Evolutionary conservation across 768 basidiomycete genomes (phyloP), one percentile per base, ranked within the genome.

Genomic region (Tulasnella sp.): DNA sequence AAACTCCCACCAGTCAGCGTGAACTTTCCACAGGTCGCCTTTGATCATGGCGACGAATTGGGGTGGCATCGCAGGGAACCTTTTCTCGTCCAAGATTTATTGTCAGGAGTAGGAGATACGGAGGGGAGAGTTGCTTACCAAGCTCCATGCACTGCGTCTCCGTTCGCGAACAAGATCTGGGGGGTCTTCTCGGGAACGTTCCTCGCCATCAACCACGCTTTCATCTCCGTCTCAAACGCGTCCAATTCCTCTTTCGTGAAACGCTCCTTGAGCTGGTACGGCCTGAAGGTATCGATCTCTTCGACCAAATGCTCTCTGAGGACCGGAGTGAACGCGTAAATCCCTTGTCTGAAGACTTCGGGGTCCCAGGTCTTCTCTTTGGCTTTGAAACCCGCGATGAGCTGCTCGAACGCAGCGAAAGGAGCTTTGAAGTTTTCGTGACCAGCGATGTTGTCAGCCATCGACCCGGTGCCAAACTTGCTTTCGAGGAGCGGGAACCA

Each of bases 401-500:
- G 51, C 48, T 77, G 11, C 20, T 67, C 75, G 67, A 77, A 61
- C 5, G 7, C 40, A 11, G 20, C 40, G 32, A 77, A 71, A 5
- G 75, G 57, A 2, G 20, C 39, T 26, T 42, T 23, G 67, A 67
- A 77, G 26, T 11, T 39, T 2, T 70, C 40, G 48, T 77, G 75
- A 7, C 75, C 75, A 3, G 20, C 35, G 69, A 77, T 26, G 39
- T 77, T 77, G n/a, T 23, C 40, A 7, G 57, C n/a, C 75, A 77
- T 77, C 15, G n/a, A 23, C 1, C 75, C 75, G 29, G 23, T n/a
- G 23, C 75, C 67, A 10, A 77, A n/a, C 35, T 70, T 77, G 32
- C 26, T 23, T 77, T 77, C 75, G 39, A 77, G 51, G 23, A 61
- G 35, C 2, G 67, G 57, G 67, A 77, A 77, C 26, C 61, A 77